These are phyloP conservation scores for Astrephomene gubernaculifera DNA, from an alignment of 139 green algal species.

Conservation along the genomic window DNA sequence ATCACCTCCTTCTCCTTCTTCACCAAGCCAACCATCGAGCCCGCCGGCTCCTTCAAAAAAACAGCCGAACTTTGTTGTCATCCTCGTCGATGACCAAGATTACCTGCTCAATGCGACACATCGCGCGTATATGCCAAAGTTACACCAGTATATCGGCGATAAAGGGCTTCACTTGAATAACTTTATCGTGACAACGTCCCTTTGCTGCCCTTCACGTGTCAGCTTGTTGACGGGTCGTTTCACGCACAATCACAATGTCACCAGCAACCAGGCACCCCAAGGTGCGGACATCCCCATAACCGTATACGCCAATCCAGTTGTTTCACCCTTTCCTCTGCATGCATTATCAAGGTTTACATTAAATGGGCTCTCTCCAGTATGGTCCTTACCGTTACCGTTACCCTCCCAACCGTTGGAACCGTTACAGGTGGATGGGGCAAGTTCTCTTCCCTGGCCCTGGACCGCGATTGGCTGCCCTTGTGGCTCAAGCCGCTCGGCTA, in stretches of 20 bases:
- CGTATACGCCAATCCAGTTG: too few relatives aligned
- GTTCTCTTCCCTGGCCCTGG: conserved; percentile 7
- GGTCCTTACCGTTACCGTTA: background rate
- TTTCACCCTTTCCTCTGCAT: too few relatives aligned
- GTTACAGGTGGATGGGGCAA: conserved; percentile 29
- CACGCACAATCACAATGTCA: conserved; percentile 54
- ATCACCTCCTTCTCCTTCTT: background rate
- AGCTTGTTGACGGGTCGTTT: conserved; percentile 26
- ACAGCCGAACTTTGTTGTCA: conserved; percentile 36
- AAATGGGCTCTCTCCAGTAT: background rate
- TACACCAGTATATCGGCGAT: conserved; percentile 33
- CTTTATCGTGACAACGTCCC: conserved; percentile 45
- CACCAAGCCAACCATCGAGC: background rate
- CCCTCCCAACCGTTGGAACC: background rate
- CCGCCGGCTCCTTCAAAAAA: background rate
- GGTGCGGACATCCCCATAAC: conserved; percentile 3
- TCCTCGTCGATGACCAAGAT: conserved; percentile 48
- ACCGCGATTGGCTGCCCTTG: conserved; percentile 19
- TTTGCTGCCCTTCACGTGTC: conserved; percentile 45
- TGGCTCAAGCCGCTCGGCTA: conserved; percentile 35
- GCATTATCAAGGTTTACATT: too few relatives aligned
- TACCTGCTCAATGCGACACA: conserved; percentile 38
- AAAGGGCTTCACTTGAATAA: conserved; percentile 42
- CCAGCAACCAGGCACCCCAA: conserved; percentile 16
- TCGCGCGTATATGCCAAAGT: conserved; percentile 41